A percentile compares a stretch with the other conserved stretches of the same genome.
Conservation (phyloP, 495 filamentous ascomycete species). For the Penicillium cinerascens region DNA sequence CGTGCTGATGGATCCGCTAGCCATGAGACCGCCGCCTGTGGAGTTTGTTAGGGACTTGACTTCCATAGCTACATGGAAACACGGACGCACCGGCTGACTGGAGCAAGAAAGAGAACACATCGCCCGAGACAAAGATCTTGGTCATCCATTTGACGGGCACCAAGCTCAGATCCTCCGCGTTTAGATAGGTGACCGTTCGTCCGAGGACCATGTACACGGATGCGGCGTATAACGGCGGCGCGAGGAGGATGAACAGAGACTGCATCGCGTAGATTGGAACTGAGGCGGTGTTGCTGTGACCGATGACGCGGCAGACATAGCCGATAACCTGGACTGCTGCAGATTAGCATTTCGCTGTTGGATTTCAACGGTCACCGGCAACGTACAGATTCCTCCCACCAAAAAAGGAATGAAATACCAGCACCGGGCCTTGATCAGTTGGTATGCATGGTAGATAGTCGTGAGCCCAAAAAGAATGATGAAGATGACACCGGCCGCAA, state of each 20-base stretch:
- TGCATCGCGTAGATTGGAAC: constrained; percentile 37
- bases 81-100: constrained; percentile 25
- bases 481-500: constrained; percentile 22
- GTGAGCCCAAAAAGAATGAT: constrained; percentile 18
- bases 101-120: constrained; percentile 33
- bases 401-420: constrained; percentile 31
- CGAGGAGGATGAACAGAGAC: constrained; percentile 40
- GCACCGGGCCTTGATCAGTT: constrained; percentile 21
- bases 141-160: constrained; percentile 29
- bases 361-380: neutral
- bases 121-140: constrained; percentile 37
- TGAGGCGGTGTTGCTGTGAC: constrained; percentile 24
- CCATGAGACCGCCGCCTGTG: constrained; percentile 23
- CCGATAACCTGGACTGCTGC: constrained; percentile 53
- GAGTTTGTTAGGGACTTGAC: neutral
- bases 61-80: neutral
- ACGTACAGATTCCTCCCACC: constrained; percentile 26
- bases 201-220: constrained; percentile 61
- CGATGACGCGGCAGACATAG: constrained; percentile 52
- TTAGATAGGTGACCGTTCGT: constrained; percentile 42
- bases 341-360: neutral
- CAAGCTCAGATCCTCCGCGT: constrained; percentile 37
- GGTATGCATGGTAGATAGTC: constrained; percentile 14
- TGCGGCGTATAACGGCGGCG: constrained; percentile 51
- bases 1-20: constrained; percentile 1